Evolutionary conservation across 257 asterid genomes (phyloP).

Genomic region (Nyctanthes arbortristis): DNA sequence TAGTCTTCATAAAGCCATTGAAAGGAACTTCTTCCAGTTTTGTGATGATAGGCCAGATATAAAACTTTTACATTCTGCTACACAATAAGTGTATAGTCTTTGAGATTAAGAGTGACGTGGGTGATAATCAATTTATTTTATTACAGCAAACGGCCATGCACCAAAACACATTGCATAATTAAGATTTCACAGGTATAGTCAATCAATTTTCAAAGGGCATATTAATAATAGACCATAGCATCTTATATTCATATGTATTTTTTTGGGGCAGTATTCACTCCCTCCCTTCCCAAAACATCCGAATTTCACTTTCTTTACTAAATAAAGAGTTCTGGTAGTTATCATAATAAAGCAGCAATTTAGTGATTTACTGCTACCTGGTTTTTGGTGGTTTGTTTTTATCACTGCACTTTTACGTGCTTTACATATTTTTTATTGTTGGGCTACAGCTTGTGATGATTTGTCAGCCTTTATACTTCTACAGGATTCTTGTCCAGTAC

Average conservation of each 20-base stretch:
- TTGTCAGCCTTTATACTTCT: no score
- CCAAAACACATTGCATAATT: neutral
- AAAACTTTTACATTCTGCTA: neutral
- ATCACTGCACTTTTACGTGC: neutral
- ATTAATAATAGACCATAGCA: neutral
- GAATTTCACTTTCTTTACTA: neutral
- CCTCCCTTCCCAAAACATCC: neutral
- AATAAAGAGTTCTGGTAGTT: neutral
- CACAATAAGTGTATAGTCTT: neutral
- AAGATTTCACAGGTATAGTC: neutral
- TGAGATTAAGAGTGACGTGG: neutral
- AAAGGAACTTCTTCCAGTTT: neutral
- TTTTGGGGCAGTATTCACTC: neutral
- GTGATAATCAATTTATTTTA: neutral
- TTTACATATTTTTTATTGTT: no score
- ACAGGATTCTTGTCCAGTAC: no score
- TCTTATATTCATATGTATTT: neutral
- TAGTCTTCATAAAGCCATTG: neutral
- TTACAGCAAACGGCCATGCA: neutral
- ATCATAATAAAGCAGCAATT: no score
- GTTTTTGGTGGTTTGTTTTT: no score
- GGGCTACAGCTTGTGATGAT: conserved; percentile 40
- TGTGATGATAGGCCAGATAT: neutral
- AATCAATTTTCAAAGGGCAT: no score
- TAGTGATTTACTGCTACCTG: no score